phyloP scores from a whole-genome alignment of 1,284 basidiomycete species.

The Tylopilus orsonianus region DNA sequence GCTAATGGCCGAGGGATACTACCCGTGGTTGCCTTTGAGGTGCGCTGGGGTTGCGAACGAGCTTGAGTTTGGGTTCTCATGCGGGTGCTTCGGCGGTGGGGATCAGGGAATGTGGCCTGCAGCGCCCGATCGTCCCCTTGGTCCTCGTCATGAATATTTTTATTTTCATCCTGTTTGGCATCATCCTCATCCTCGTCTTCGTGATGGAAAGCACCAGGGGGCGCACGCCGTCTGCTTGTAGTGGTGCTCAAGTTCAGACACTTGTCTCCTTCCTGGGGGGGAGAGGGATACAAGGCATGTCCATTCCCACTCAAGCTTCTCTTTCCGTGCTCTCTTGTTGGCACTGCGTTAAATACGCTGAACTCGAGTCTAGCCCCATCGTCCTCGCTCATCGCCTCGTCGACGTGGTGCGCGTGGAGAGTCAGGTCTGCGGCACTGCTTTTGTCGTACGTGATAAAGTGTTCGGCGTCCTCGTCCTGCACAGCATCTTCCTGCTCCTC shows the following conservation, averaged over 20 bases:
- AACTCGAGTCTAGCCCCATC: slow-evolving; percentile 21
- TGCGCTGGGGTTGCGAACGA: slow-evolving; percentile 15
- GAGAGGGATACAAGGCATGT: slow-evolving; percentile 2
- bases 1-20: neutral
- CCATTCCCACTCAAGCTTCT: neutral
- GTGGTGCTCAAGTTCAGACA: slow-evolving; percentile 4
- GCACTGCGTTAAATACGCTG: slow-evolving; percentile 33
- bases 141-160: slow-evolving; percentile 32
- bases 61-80: slow-evolving; percentile 8
- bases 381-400: slow-evolving; percentile 19
- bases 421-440: slow-evolving; percentile 22
- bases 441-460: slow-evolving; percentile 27
- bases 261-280: slow-evolving; percentile 11
- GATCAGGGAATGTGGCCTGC: slow-evolving; percentile 24
- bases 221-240: slow-evolving; percentile 14
- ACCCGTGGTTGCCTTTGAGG: slow-evolving; percentile 5
- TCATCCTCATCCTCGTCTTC: slow-evolving; percentile 23
- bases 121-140: slow-evolving; percentile 31
- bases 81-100: slow-evolving; percentile 16
- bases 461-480: slow-evolving; percentile 13
- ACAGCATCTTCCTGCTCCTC: slow-evolving; percentile 10
- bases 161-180: slow-evolving; percentile 1
- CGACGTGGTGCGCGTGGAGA: slow-evolving; percentile 8
- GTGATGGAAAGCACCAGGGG: slow-evolving; percentile 26
- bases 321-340: slow-evolving; percentile 2